Conservation (phyloP, 2,329 filamentous ascomycete genomes). For the Lachnellula hyalina region DNA sequence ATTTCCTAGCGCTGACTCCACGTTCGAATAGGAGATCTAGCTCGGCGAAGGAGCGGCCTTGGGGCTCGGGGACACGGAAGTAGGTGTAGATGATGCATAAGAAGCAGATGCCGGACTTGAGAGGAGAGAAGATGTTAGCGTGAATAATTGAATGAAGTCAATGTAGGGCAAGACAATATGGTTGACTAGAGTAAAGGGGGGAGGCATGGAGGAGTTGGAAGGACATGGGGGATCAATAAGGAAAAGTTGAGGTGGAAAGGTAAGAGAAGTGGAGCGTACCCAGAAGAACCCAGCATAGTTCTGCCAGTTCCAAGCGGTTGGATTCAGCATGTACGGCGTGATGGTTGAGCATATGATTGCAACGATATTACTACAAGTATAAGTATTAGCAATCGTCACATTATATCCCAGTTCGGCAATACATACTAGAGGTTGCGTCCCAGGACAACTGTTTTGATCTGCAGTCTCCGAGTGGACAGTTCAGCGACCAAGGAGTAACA, state of each 20-base stretch:
- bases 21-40: constrained; percentile 80
- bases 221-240: neutral
- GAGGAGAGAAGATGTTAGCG: neutral
- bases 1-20: constrained; percentile 43
- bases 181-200: too few species aligned
- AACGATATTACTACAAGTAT: constrained; percentile 53
- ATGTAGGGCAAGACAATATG: too few species aligned
- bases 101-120: constrained; percentile 54
- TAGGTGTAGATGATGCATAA: constrained; percentile 61
- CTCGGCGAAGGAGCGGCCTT: constrained; percentile 77
- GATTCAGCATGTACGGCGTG: constrained; percentile 91
- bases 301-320: constrained; percentile 78
- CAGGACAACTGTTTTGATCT: constrained; percentile 88
- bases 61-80: constrained; percentile 75
- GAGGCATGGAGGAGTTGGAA: too few species aligned
- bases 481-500: constrained; percentile 86
- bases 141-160: too few species aligned
- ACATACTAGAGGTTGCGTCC: constrained; percentile 58
- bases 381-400: neutral
- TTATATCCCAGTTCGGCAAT: neutral
- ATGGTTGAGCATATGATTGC: constrained; percentile 76
- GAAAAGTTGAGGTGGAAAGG: neutral
- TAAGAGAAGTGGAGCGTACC: constrained; percentile 40
- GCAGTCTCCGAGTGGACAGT: constrained; percentile 72
- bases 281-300: constrained; percentile 72